These are phyloP conservation scores for Silene conica DNA, from an alignment of 148 eudicot genomes.

Conservation along the genomic window DNA sequence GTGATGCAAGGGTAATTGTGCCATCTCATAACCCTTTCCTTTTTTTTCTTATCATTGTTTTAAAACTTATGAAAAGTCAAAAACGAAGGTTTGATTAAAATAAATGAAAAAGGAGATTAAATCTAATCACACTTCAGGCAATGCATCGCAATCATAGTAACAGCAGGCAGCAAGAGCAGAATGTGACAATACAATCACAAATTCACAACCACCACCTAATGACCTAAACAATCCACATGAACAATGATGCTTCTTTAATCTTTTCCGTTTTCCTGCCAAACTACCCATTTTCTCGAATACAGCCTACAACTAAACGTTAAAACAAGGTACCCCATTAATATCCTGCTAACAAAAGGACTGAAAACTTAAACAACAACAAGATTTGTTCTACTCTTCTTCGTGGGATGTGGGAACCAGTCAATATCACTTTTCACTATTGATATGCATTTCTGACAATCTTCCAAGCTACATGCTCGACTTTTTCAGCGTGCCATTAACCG, in stretches of 20 bases:
- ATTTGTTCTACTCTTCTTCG: not conserved
- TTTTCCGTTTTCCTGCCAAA: not conserved
- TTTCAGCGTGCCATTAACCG: not conserved
- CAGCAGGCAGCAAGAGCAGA: not conserved
- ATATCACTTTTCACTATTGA: not conserved
- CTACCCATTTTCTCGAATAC: not conserved
- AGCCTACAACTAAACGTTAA: not conserved
- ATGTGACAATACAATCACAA: conserved; percentile 6
- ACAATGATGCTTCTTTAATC: not conserved
- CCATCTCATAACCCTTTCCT: too few species aligned
- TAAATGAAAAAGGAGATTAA: not conserved
- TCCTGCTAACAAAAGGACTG: not conserved
- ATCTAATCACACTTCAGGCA: not conserved
- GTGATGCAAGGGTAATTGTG: too few species aligned
- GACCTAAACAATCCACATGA: not conserved
- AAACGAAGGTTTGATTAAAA: too few species aligned
- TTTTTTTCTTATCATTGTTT: too few species aligned
- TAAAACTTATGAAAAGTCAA: too few species aligned
- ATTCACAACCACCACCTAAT: conserved; percentile 9
- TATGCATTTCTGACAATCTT: not conserved
- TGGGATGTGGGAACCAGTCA: not conserved
- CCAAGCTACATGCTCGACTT: not conserved
- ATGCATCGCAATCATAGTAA: conserved; percentile 10
- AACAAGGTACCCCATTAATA: not conserved
- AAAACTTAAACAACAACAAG: not conserved